Percentiles rank a stretch among this genome's conserved stretches.
Evolutionary conservation across 2,329 filamentous ascomycete species (phyloP).

Genomic region (Aspergillus intermedius): DNA sequence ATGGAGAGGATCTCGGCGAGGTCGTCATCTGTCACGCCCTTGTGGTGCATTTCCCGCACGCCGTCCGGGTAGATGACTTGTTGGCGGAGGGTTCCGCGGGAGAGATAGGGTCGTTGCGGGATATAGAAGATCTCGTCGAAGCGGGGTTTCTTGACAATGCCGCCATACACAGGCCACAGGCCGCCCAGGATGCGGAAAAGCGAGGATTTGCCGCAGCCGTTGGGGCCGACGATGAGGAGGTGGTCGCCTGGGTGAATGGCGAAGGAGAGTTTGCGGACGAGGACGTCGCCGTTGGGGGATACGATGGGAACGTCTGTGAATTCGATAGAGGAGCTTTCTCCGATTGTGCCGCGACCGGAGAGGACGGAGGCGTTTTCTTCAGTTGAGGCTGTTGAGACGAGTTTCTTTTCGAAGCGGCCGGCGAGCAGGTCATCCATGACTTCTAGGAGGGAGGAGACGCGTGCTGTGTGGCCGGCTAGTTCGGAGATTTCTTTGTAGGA

Average conservation of each 20-base stretch:
- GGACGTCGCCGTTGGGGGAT: slow-evolving; percentile 89
- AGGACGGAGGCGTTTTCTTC: slow-evolving; percentile 79
- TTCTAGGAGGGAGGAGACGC: slow-evolving; percentile 80
- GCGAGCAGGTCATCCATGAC: slow-evolving; percentile 91
- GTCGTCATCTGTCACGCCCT: slow-evolving; percentile 74
- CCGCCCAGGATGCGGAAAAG: slow-evolving; percentile 94
- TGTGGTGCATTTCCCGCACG: slow-evolving; percentile 76
- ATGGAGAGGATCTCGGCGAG: slow-evolving; percentile 68
- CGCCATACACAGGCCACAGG: slow-evolving; percentile 95
- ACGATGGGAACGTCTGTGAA: slow-evolving; percentile 91
- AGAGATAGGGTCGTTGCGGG: slow-evolving; percentile 89
- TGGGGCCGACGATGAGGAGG: slow-evolving; percentile 88
- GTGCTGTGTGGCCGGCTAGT: slow-evolving; percentile 87
- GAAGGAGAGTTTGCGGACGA: slow-evolving; percentile 81
- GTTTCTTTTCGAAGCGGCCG: slow-evolving; percentile 91
- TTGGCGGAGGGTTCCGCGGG: slow-evolving; percentile 82
- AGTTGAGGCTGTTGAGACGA: slow-evolving; percentile 80
- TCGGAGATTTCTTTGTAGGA: slow-evolving; percentile 97
- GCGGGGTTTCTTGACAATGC: slow-evolving; percentile 82
- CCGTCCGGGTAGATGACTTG: slow-evolving; percentile 96
- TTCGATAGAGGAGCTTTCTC: slow-evolving; percentile 75
- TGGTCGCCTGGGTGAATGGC: slow-evolving; percentile 80
- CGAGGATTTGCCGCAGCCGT: slow-evolving; percentile 93
- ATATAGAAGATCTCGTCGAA: slow-evolving; percentile 97
- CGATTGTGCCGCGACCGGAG: slow-evolving; percentile 69